Evolutionary conservation across 1,284 basidiomycete species (phyloP).

Genomic region (Earliella scabrosa): DNA sequence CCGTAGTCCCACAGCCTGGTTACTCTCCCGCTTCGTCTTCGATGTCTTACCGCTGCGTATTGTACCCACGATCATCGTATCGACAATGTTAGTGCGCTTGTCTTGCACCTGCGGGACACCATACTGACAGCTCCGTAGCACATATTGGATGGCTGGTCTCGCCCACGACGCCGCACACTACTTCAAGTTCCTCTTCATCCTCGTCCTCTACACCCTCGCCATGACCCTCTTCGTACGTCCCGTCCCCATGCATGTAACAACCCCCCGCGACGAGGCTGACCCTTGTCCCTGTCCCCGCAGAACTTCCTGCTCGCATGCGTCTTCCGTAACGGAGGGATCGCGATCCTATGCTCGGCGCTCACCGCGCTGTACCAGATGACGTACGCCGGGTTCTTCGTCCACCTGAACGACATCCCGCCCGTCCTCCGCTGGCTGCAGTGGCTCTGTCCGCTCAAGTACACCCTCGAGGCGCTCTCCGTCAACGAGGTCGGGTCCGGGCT

Average conservation of each 20-base stretch:
- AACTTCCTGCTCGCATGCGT: constrained; percentile 86
- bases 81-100: constrained; percentile 64
- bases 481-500: constrained; percentile 89
- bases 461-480: constrained; percentile 82
- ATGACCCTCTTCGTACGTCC: constrained; percentile 82
- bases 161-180: constrained; percentile 47
- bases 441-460: constrained; percentile 73
- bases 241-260: too few relatives aligned
- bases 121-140: constrained; percentile 43
- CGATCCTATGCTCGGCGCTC: constrained; percentile 82
- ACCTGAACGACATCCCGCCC: constrained; percentile 78
- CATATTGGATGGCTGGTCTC: constrained; percentile 93
- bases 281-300: constrained; percentile 49
- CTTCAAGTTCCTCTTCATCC: constrained; percentile 44
- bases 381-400: constrained; percentile 86
- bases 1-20: constrained; percentile 80
- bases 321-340: constrained; percentile 85
- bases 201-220: constrained; percentile 64
- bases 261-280: too few relatives aligned
- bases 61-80: constrained; percentile 82
- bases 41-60: constrained; percentile 86
- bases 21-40: constrained; percentile 82
- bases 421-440: constrained; percentile 89
- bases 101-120: not conserved
- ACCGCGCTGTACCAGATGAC: constrained; percentile 84